Evolutionary conservation across 768 basidiomycete genomes (phyloP), one percentile per base, ranked within the genome.

Genomic region (Lactarius akahatsu): DNA sequence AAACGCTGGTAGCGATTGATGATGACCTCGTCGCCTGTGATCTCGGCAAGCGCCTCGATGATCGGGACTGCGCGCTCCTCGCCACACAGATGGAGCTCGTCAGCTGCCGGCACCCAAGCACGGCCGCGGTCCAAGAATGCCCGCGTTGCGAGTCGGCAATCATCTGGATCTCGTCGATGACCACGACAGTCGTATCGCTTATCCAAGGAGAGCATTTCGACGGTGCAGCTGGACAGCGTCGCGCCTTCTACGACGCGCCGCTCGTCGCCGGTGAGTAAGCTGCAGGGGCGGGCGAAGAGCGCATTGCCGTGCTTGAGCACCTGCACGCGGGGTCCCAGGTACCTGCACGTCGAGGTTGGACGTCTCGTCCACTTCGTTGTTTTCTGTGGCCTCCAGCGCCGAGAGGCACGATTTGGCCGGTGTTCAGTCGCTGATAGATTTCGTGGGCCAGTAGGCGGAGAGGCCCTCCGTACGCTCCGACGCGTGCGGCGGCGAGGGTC

Each of bases 91-190:
- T 99, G 97, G 1, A 99, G 72, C 73, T 98, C 96, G 32, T 82
- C 80, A 2, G 95, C 94, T 62, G 81, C 77, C 77, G 1, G 89
- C 58, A 2, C 92, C 91, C 23, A 97, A 97, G 76, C 2, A 99
- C 82, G 0, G 94, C 95, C 15, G 75, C 73, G 10, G 91, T 90
- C 96, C 97, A 99, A 0, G 86, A 86, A 30, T 78, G 79, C 0
- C 97, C 96, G 18, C 97, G 86, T 3, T 86, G 79, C 0, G 80
- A 76, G 75, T 98, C 94, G 0, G 84, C 84, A 20, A 98, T 85
- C 90, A 98, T 91, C 79, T 98, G 97, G 57, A 99, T 98, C 79
- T 98, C 96, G 75, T 98, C 97, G 55, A 99, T 81, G 56, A 99
- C 95, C 0, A 88, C 95, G 28, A 98, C 94, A n/a, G 60, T 96